Conservation (phyloP, 345 rosid species). For the Salix arbutifolia region DNA sequence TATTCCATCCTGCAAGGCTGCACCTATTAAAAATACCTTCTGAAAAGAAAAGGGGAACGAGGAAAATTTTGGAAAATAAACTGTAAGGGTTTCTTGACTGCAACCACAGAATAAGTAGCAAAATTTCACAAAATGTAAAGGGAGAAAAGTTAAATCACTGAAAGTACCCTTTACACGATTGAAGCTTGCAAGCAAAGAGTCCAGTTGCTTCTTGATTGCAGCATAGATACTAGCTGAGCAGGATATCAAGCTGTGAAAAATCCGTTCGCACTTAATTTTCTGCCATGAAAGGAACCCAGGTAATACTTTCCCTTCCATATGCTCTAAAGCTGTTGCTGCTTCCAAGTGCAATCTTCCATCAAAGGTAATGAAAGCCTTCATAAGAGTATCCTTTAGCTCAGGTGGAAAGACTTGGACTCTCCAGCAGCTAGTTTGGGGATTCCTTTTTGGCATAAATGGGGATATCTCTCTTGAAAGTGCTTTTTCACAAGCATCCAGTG, state of each 20-base stretch:
- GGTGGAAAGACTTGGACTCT: constrained; percentile 60
- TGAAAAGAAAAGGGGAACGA: too few relatives aligned
- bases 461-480: constrained; percentile 26
- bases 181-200: constrained; percentile 34
- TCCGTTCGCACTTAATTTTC: constrained; percentile 64
- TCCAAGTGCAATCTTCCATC: constrained; percentile 87
- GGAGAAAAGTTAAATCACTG: too few relatives aligned
- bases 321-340: constrained; percentile 90
- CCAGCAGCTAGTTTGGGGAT: constrained; percentile 42
- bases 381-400: constrained; percentile 32
- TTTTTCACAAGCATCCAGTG: constrained; percentile 51
- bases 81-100: too few relatives aligned
- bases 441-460: constrained; percentile 44
- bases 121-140: too few relatives aligned
- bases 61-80: too few relatives aligned
- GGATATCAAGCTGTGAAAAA: constrained; percentile 69
- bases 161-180: constrained; percentile 41
- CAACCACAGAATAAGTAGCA: too few relatives aligned
- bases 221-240: constrained; percentile 59
- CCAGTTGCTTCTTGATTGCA: constrained; percentile 55
- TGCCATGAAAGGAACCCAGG: constrained; percentile 77
- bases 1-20: too few relatives aligned
- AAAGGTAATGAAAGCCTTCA: constrained; percentile 57
- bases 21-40: too few relatives aligned
- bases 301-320: constrained; percentile 56